Evolutionary conservation across 169 alveolate species (phyloP).

Genomic region (Plasmodium knowlesi): DNA sequence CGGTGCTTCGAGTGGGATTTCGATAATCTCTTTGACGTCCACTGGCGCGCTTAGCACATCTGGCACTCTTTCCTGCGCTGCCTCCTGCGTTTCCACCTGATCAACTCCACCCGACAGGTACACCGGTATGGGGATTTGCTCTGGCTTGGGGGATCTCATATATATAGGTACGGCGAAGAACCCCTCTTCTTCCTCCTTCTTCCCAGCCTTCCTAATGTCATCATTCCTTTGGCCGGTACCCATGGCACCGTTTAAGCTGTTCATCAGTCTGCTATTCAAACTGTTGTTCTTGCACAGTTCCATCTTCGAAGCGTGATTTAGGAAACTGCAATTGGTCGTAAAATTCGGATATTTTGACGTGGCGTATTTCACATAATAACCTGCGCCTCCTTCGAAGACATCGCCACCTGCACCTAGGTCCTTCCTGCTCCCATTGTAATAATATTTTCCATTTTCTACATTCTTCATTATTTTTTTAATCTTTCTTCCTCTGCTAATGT

Average conservation of each 20-base stretch:
- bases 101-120: constrained; percentile 14
- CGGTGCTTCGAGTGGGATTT: neutral
- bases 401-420: neutral
- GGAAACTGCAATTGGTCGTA: neutral
- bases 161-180: constrained; percentile 43
- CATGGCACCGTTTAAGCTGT: neutral
- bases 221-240: neutral
- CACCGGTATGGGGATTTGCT: constrained; percentile 51
- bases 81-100: neutral
- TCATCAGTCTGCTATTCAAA: neutral
- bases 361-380: neutral
- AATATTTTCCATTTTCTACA: neutral
- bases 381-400: neutral
- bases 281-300: constrained; percentile 15
- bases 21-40: neutral
- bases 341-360: neutral
- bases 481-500: neutral
- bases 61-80: neutral
- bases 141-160: constrained; percentile 70
- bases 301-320: neutral
- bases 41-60: neutral
- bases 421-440: neutral
- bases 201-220: neutral
- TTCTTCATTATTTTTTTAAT: neutral
- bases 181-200: constrained; percentile 48